phyloP scores from a whole-genome alignment of 495 filamentous ascomycete species.

The Thermochaetoides thermophila region DNA sequence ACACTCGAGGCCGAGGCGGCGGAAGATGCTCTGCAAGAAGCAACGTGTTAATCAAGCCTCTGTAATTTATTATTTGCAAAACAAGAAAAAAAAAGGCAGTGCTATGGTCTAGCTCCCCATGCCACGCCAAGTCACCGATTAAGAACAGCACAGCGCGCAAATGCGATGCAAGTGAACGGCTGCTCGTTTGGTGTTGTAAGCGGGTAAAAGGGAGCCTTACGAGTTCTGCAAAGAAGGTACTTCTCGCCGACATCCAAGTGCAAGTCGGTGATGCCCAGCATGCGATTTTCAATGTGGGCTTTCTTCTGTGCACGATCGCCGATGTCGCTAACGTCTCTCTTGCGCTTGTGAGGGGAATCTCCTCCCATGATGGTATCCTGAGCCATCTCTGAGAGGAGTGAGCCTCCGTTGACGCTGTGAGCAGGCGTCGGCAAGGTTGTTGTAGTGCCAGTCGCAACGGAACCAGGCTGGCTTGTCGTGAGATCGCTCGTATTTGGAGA shows the following conservation, averaged over 20 bases:
- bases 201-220: constrained; percentile 38
- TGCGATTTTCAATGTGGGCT: constrained; percentile 37
- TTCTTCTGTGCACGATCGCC: constrained; percentile 40
- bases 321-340: constrained; percentile 31
- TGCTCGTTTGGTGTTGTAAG: constrained; percentile 5
- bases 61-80: no score
- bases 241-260: constrained; percentile 41
- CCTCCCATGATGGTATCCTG: constrained; percentile 28
- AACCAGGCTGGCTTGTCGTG: constrained; percentile 29
- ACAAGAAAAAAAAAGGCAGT: background rate
- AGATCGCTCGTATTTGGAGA: constrained; percentile 32
- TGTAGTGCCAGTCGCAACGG: constrained; percentile 28
- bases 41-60: constrained; percentile 35
- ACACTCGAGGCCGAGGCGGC: constrained; percentile 21
- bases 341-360: constrained; percentile 37
- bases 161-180: constrained; percentile 1
- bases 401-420: constrained; percentile 43
- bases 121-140: background rate
- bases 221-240: constrained; percentile 45
- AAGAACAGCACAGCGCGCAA: constrained; percentile 1
- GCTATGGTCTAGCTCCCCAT: no score
- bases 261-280: constrained; percentile 38
- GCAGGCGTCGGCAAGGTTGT: constrained; percentile 36
- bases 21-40: constrained; percentile 34
- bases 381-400: constrained; percentile 24